Conservation (phyloP, 257 asterid species). For the Solanum paucissectum region DNA sequence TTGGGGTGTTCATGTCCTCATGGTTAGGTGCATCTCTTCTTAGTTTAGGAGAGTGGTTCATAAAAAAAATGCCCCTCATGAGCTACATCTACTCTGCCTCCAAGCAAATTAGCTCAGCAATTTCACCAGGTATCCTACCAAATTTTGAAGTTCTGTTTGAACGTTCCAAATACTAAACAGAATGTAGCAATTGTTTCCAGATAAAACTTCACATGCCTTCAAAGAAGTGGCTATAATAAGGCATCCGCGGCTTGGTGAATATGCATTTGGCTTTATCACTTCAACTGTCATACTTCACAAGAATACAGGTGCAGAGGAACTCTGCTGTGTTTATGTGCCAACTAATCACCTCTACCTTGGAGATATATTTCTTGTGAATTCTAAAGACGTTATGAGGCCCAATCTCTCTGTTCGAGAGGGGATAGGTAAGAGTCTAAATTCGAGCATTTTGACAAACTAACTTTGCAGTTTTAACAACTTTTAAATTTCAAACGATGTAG, state of each 20-base stretch:
- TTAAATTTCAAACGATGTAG: slow-evolving; percentile 19
- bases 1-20: slow-evolving; percentile 79
- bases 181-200: slow-evolving; percentile 16
- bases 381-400: slow-evolving; percentile 68
- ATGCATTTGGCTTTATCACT: slow-evolving; percentile 70
- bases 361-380: slow-evolving; percentile 62
- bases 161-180: neutral
- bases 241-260: slow-evolving; percentile 79
- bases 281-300: slow-evolving; percentile 54
- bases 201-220: slow-evolving; percentile 69
- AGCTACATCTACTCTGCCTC: slow-evolving; percentile 71
- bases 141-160: neutral
- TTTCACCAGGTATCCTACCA: slow-evolving; percentile 56
- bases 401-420: slow-evolving; percentile 75
- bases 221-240: slow-evolving; percentile 73
- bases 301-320: slow-evolving; percentile 61
- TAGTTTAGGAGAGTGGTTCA: slow-evolving; percentile 69
- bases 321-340: slow-evolving; percentile 72
- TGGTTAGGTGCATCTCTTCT: slow-evolving; percentile 81
- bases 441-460: neutral
- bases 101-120: slow-evolving; percentile 74
- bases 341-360: slow-evolving; percentile 90
- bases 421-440: slow-evolving; percentile 38
- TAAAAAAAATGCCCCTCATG: slow-evolving; percentile 71
- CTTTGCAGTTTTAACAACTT: neutral